Conservation (phyloP, 257 asterid species). For the Lithospermum erythrorhizon region DNA sequence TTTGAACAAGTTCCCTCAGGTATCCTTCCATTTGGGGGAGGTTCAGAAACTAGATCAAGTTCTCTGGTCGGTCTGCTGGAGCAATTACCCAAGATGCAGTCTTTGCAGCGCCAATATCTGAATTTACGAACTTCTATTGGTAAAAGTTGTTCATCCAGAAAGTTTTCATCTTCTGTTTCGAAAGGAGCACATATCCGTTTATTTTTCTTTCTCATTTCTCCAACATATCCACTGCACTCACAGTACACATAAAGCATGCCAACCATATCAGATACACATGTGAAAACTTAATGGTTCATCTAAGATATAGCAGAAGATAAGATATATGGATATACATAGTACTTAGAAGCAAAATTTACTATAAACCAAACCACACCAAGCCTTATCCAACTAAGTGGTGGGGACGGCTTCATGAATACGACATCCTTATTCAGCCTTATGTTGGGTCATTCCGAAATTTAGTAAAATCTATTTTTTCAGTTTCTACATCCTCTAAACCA, state of each 20-base stretch:
- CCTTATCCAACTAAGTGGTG: too few relatives aligned
- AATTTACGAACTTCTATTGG: constrained; percentile 37
- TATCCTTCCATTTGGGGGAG: constrained; percentile 9
- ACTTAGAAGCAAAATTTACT: neutral
- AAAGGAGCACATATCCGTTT: constrained; percentile 33
- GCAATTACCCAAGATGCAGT: constrained; percentile 24
- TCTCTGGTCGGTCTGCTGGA: constrained; percentile 15
- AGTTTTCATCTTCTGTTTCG: constrained; percentile 16
- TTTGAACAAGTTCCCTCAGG: constrained; percentile 12
- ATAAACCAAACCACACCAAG: too few relatives aligned
- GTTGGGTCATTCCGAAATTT: too few relatives aligned
- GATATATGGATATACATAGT: neutral
- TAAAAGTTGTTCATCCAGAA: constrained; percentile 27
- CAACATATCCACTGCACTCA: constrained; percentile 52
- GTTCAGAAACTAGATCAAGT: neutral
- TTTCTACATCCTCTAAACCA: neutral
- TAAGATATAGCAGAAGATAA: neutral
- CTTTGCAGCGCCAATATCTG: constrained; percentile 62
- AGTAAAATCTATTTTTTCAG: neutral
- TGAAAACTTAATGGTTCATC: neutral
- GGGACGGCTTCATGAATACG: too few relatives aligned
- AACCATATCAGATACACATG: constrained; percentile 3
- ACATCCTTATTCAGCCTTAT: too few relatives aligned
- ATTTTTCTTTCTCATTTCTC: constrained; percentile 47
- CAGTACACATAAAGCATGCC: constrained; percentile 9